Conservation (phyloP, 164 flowering plant genomes). For the Magnolia changhungtana region DNA sequence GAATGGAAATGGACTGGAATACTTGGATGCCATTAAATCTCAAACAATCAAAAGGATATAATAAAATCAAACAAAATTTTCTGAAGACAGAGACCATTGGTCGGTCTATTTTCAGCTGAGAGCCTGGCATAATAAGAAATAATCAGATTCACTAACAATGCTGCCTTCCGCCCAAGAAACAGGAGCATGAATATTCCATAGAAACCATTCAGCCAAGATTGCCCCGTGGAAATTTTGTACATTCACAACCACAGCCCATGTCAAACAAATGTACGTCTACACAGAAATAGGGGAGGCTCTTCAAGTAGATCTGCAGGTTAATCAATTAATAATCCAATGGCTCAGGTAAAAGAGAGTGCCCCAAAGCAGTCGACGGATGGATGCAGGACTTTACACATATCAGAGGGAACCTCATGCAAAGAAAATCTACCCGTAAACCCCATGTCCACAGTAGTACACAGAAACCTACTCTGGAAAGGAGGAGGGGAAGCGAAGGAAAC, state of each 20-base stretch:
- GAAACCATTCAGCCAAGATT: not conserved
- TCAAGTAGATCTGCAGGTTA: conserved; percentile 3
- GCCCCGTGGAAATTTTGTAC: not conserved
- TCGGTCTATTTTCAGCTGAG: no score
- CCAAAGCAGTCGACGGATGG: conserved; percentile 7
- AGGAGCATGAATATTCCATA: not conserved
- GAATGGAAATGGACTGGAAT: no score
- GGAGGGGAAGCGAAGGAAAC: not conserved
- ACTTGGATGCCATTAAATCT: no score
- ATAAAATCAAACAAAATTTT: no score
- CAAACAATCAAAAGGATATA: no score
- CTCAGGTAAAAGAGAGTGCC: not conserved
- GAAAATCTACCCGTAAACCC: conserved; percentile 3
- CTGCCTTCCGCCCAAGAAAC: no score
- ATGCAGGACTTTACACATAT: conserved; percentile 10
- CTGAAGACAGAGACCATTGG: no score
- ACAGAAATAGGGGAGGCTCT: not conserved
- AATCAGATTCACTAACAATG: no score
- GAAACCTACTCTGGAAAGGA: not conserved
- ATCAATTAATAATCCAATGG: conserved; percentile 16
- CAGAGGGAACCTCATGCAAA: conserved; percentile 6
- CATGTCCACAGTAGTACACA: not conserved
- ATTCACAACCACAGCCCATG: not conserved
- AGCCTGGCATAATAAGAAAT: no score
- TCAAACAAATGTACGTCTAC: not conserved